phyloP scores from a whole-genome alignment of 1,284 basidiomycete species.

The Rugosomyces carneus region DNA sequence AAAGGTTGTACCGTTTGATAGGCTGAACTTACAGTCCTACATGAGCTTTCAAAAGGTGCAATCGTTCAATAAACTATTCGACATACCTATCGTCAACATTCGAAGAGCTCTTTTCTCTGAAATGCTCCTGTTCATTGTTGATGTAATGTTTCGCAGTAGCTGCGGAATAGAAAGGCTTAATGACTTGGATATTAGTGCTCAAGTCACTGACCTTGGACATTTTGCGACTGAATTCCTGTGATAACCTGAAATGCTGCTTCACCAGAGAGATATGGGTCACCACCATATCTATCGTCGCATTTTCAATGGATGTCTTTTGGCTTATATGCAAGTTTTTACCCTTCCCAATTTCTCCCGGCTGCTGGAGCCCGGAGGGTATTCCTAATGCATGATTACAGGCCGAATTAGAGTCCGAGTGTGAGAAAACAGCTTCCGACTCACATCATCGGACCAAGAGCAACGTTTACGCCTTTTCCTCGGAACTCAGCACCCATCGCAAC shows the following conservation, averaged over 20 bases:
- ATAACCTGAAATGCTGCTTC: constrained; percentile 55
- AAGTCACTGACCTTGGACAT: constrained; percentile 40
- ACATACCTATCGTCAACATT: constrained; percentile 62
- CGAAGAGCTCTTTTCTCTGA: constrained; percentile 44
- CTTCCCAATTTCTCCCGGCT: constrained; percentile 73
- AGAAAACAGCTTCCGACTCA: constrained; percentile 17
- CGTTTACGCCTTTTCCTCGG: constrained; percentile 53
- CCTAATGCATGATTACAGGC: constrained; percentile 23
- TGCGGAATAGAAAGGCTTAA: not conserved
- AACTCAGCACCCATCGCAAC: constrained; percentile 64
- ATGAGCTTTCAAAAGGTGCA: not conserved
- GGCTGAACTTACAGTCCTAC: constrained; percentile 21
- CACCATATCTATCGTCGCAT: constrained; percentile 36
- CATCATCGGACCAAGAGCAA: constrained; percentile 56
- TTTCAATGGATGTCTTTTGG: not conserved
- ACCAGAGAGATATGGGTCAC: constrained; percentile 58
- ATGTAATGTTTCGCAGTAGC: constrained; percentile 55
- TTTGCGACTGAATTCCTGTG: constrained; percentile 54
- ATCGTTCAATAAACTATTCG: not conserved
- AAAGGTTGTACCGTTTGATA: not conserved
- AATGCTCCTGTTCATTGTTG: constrained; percentile 60
- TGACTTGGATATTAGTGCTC: not conserved
- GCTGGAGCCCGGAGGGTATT: constrained; percentile 56
- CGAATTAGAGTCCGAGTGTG: not conserved
- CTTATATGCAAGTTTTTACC: constrained; percentile 24